phyloP scores from a whole-genome alignment of 2,329 filamentous ascomycete species.

The Rutstroemia sp. region DNA sequence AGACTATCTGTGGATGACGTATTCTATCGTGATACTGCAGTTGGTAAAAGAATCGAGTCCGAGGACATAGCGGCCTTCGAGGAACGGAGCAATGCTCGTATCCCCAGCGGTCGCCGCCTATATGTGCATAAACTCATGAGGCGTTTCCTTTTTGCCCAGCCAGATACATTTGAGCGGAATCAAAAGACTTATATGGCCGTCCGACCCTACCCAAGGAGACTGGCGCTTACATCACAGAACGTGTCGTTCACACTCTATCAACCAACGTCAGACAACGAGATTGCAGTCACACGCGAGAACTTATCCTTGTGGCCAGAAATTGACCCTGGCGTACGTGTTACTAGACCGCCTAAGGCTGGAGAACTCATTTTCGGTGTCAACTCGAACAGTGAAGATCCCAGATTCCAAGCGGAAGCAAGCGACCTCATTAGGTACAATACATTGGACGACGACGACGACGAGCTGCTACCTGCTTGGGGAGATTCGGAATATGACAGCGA shows the following conservation, averaged over 20 bases:
- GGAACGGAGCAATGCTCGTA: conserved; percentile 14
- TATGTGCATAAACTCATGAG: conserved; percentile 38
- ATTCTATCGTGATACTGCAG: conserved; percentile 31
- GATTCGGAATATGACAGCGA: conserved; percentile 54
- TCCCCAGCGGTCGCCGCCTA: conserved; percentile 38
- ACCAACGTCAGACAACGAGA: conserved; percentile 10
- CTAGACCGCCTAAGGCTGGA: background rate
- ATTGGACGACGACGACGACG: conserved; percentile 33
- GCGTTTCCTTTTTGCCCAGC: conserved; percentile 31
- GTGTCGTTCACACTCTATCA: conserved; percentile 29
- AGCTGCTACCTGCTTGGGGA: conserved; percentile 43
- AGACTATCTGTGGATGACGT: conserved; percentile 33
- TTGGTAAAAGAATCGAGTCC: conserved; percentile 25
- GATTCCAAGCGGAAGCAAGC: conserved; percentile 17
- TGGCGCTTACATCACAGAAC: conserved; percentile 18
- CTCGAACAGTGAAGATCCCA: background rate
- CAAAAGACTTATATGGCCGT: conserved; percentile 17
- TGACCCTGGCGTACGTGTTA: conserved; percentile 9
- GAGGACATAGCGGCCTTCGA: conserved; percentile 24
- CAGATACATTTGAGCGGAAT: conserved; percentile 13
- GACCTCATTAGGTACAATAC: conserved; percentile 36
- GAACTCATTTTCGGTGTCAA: conserved; percentile 12
- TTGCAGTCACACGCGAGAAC: conserved; percentile 22
- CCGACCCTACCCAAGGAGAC: conserved; percentile 24
- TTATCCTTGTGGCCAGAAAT: conserved; percentile 28